phyloP scores from a whole-genome alignment of 208 protist species.

The Trypanosoma lewisi region DNA sequence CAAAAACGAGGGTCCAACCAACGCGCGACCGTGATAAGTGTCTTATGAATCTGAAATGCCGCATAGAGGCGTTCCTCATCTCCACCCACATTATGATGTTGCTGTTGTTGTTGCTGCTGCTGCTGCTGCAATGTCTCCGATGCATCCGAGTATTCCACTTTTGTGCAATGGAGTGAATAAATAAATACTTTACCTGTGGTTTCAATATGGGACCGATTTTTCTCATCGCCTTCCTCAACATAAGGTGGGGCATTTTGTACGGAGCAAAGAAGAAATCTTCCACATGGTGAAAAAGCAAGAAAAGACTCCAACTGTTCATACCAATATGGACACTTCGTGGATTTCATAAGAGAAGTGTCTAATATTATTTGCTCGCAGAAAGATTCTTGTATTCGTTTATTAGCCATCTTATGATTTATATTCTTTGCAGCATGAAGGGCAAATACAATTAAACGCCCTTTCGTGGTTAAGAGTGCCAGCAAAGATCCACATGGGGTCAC shows the following conservation, averaged over 20 bases:
- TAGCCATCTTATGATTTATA: background rate
- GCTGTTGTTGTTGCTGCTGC: too few species aligned
- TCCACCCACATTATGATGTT: background rate
- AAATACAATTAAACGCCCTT: slow-evolving; percentile 57
- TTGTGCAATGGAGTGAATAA: slow-evolving; percentile 58
- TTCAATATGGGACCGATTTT: slow-evolving; percentile 2
- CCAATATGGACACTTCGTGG: slow-evolving; percentile 44
- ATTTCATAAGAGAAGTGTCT: slow-evolving; percentile 32
- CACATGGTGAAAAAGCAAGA: slow-evolving; percentile 57
- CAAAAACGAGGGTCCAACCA: slow-evolving; percentile 77
- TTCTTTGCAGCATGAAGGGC: slow-evolving; percentile 23
- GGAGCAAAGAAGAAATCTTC: slow-evolving; percentile 55
- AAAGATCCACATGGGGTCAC: slow-evolving; percentile 52
- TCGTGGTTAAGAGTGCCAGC: slow-evolving; percentile 68
- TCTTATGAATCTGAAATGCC: slow-evolving; percentile 31
- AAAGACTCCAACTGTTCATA: slow-evolving; percentile 54
- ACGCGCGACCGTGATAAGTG: slow-evolving; percentile 38
- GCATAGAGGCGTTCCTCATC: slow-evolving; percentile 35
- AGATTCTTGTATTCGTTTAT: background rate
- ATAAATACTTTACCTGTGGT: slow-evolving; percentile 52
- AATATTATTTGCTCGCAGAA: slow-evolving; percentile 57
- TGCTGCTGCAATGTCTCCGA: background rate
- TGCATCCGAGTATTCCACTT: background rate
- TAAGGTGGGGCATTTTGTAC: slow-evolving; percentile 44
- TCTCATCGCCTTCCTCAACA: slow-evolving; percentile 16